These are phyloP conservation scores for Monosporascus cannonballus DNA, from an alignment of 2,329 filamentous ascomycete genomes.

Conservation along the genomic window DNA sequence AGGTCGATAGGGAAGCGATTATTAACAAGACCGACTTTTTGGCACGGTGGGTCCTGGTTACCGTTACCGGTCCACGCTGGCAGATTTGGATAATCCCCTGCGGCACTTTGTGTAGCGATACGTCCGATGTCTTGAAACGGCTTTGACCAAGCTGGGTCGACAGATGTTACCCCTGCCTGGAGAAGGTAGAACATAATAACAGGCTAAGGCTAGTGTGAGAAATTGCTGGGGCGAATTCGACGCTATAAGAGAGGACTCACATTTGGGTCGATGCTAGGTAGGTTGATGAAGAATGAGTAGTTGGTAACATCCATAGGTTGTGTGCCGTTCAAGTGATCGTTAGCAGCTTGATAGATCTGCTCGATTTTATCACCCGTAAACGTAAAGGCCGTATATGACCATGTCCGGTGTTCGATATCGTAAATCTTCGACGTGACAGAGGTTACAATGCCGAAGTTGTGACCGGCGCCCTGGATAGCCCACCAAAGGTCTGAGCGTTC, in stretches of 20 bases:
- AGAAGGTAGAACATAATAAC: constrained; percentile 12
- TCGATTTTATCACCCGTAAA: constrained; percentile 45
- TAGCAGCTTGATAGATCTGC: constrained; percentile 38
- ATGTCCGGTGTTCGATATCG: constrained; percentile 32
- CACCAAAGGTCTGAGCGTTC: constrained; percentile 47
- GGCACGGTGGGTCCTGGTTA: constrained; percentile 6
- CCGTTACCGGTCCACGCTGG: constrained; percentile 7
- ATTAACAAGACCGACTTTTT: constrained; percentile 12
- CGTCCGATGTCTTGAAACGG: constrained; percentile 11
- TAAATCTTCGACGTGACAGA: constrained; percentile 42
- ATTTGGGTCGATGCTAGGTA: background rate
- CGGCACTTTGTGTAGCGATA: background rate
- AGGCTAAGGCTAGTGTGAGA: constrained; percentile 6
- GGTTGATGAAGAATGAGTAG: background rate
- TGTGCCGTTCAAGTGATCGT: constrained; percentile 37
- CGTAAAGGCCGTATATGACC: constrained; percentile 37
- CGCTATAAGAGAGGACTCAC: no score
- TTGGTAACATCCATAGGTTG: constrained; percentile 23
- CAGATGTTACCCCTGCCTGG: constrained; percentile 9
- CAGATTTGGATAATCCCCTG: constrained; percentile 9
- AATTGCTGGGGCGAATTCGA: no score
- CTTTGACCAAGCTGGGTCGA: constrained; percentile 9
- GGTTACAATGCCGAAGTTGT: constrained; percentile 55
- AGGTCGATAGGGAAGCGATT: constrained; percentile 15
- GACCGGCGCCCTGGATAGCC: constrained; percentile 51